A percentile compares a stretch with the other conserved stretches of the same genome.
Conservation (phyloP, 2,329 filamentous ascomycete genomes). For the Colletotrichum eleusines region DNA sequence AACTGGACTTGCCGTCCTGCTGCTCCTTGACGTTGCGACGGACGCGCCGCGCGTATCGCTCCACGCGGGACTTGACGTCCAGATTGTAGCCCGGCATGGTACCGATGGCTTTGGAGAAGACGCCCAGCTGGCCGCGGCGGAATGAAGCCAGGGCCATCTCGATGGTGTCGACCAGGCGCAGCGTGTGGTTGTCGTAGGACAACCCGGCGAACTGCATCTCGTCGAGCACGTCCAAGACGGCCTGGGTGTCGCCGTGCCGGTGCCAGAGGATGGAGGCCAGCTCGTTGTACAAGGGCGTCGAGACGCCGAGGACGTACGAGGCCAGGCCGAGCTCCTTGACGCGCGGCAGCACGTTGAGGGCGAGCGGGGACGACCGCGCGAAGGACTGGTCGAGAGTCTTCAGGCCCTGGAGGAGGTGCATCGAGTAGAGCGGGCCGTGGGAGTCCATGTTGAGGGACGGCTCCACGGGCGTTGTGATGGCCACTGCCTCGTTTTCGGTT, state of each 20-base stretch:
- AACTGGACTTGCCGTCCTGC: not conserved
- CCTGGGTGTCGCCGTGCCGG: slow-evolving; percentile 67
- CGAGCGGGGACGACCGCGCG: slow-evolving; percentile 66
- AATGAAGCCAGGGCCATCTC: slow-evolving; percentile 47
- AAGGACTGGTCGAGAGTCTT: slow-evolving; percentile 70
- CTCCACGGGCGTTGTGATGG: not conserved
- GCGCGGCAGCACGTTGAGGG: slow-evolving; percentile 72
- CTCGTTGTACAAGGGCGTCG: slow-evolving; percentile 77
- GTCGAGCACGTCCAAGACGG: slow-evolving; percentile 67
- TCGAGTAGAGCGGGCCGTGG: slow-evolving; percentile 74
- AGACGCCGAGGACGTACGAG: slow-evolving; percentile 78
- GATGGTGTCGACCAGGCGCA: slow-evolving; percentile 52
- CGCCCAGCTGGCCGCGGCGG: slow-evolving; percentile 29
- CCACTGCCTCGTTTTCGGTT: slow-evolving; percentile 21
- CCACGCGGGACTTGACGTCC: slow-evolving; percentile 37
- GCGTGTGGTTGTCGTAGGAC: slow-evolving; percentile 64
- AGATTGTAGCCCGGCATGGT: slow-evolving; percentile 41
- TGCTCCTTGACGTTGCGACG: slow-evolving; percentile 11
- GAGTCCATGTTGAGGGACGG: slow-evolving; percentile 61
- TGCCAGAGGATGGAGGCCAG: slow-evolving; percentile 73
- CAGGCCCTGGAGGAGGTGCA: slow-evolving; percentile 69
- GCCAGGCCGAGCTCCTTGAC: slow-evolving; percentile 76
- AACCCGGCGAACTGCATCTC: slow-evolving; percentile 77
- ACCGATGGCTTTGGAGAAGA: slow-evolving; percentile 38
- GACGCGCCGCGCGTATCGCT: slow-evolving; percentile 20